Percentiles rank a stretch among this genome's conserved stretches.
Conservation (phyloP, 441 rosid genomes). For the Metrosideros polymorpha region DNA sequence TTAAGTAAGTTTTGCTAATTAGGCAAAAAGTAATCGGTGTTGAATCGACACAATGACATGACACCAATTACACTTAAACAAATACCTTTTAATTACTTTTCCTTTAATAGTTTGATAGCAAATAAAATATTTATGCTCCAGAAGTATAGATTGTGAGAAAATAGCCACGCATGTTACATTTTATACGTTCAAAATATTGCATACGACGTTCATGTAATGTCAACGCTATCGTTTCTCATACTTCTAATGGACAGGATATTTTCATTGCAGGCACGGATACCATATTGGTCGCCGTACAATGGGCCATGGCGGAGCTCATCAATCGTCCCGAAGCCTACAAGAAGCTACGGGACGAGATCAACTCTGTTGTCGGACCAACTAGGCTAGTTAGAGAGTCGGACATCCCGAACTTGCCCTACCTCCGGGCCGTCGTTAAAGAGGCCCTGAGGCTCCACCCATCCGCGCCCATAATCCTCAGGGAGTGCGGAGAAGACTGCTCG, state of each 20-base stretch:
- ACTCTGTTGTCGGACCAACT: conserved; percentile 2
- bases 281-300: conserved; percentile 36
- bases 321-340: conserved; percentile 16
- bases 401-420: conserved; percentile 25
- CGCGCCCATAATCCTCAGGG: conserved; percentile 29
- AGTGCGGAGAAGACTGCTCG: conserved; percentile 24
- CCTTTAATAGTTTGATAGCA: too few relatives aligned
- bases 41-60: not conserved
- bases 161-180: too few relatives aligned
- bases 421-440: conserved; percentile 36
- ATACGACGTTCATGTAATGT: not conserved
- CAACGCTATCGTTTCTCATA: not conserved
- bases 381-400: conserved; percentile 30
- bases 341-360: conserved; percentile 32
- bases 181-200: too few relatives aligned
- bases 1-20: not conserved
- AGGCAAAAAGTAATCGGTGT: not conserved
- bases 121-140: too few relatives aligned
- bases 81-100: not conserved
- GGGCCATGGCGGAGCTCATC: conserved; percentile 53
- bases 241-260: conserved; percentile 19
- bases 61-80: too few relatives aligned
- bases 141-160: too few relatives aligned
- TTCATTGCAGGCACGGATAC: conserved; percentile 51
- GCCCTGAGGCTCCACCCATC: conserved; percentile 40